phyloP scores from a whole-genome alignment of 305 asterid genomes.

The Ilex paraguariensis region DNA sequence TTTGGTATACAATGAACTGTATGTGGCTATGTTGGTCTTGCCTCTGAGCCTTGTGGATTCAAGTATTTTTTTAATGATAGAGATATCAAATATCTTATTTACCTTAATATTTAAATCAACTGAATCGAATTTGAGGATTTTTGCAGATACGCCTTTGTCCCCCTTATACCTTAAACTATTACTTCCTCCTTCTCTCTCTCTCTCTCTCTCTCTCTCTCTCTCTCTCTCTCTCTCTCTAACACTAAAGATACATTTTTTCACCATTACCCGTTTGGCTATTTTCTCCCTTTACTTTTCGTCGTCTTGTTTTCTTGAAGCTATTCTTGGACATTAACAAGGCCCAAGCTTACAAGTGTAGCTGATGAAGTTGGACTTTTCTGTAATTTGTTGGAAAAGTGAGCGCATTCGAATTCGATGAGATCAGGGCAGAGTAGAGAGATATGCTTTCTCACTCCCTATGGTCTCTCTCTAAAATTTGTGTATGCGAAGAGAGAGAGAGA shows the following conservation, averaged over 20 bases:
- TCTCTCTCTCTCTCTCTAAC: slow-evolving; percentile 6
- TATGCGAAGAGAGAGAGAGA: not conserved
- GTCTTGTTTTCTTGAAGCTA: too few species aligned
- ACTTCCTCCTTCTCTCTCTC: not conserved
- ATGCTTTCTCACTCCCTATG: not conserved
- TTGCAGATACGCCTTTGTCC: slow-evolving; percentile 65
- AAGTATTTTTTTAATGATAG: slow-evolving; percentile 16
- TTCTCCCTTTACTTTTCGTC: too few species aligned
- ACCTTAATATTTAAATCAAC: slow-evolving; percentile 42
- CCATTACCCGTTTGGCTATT: not conserved
- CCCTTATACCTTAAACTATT: slow-evolving; percentile 14
- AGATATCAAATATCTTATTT: slow-evolving; percentile 15
- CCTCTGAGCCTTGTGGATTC: not conserved
- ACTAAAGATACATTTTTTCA: not conserved
- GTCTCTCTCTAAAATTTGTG: not conserved
- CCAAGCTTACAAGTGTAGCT: too few species aligned
- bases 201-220: slow-evolving; percentile 11
- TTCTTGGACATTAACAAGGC: not conserved
- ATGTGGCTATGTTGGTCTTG: not conserved
- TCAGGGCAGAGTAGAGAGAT: not conserved
- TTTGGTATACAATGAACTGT: slow-evolving; percentile 26
- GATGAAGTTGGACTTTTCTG: too few species aligned
- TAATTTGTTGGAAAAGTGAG: not conserved
- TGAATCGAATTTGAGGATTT: slow-evolving; percentile 77
- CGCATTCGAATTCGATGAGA: not conserved